Conservation (phyloP, 176 grass and related monocot species). For the Miscanthus lutarioriparius region DNA sequence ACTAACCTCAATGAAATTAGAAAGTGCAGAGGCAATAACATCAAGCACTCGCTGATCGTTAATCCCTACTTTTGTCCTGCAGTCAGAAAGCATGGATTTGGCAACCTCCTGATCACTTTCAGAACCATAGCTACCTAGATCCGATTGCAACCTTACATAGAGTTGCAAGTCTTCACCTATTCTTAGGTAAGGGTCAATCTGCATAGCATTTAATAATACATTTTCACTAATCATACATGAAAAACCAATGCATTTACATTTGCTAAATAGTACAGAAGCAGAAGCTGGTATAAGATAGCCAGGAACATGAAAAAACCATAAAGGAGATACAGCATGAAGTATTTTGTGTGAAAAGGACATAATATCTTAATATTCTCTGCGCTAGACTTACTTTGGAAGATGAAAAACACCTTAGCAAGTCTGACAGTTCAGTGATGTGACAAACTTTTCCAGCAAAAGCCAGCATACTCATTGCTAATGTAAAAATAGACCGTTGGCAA, state of each 20-base stretch:
- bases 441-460: conserved; percentile 83
- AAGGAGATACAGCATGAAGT: neutral
- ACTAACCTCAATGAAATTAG: conserved; percentile 66
- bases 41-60: conserved; percentile 67
- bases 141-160: conserved; percentile 79
- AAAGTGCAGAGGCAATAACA: conserved; percentile 56
- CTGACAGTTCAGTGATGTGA: conserved; percentile 65
- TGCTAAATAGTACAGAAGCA: conserved; percentile 9
- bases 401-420: conserved; percentile 54
- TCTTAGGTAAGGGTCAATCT: conserved; percentile 90
- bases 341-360: conserved; percentile 12
- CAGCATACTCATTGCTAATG: conserved; percentile 71
- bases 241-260: conserved; percentile 21
- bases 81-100: conserved; percentile 61
- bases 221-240: conserved; percentile 25
- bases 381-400: conserved; percentile 66
- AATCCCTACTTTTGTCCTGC: conserved; percentile 47
- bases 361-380: conserved; percentile 14
- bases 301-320: neutral
- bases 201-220: conserved; percentile 32
- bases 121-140: conserved; percentile 73
- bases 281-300: neutral
- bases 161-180: conserved; percentile 91
- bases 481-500: conserved; percentile 80
- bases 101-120: conserved; percentile 71